Conservation (phyloP, 306 rosid genomes). For the Quercus parvula region DNA sequence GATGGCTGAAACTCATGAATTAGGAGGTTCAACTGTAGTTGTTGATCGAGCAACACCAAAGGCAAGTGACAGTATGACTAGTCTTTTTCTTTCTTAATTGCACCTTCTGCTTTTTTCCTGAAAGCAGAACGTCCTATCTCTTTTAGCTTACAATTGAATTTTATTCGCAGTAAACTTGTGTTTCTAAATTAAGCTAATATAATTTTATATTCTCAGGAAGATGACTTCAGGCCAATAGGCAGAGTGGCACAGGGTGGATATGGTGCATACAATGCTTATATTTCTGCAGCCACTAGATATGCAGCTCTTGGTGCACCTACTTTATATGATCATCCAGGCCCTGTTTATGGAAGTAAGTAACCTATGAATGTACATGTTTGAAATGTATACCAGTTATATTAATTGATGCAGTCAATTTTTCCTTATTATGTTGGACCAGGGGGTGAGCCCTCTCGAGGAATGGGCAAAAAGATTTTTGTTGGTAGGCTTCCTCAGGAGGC, state of each 20-base stretch:
- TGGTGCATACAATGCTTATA: conserved; percentile 96
- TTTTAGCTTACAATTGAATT: background rate
- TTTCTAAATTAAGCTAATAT: conserved; percentile 4
- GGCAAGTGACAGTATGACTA: conserved; percentile 49
- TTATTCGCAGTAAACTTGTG: background rate
- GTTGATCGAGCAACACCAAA: conserved; percentile 98
- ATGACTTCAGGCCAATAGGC: conserved; percentile 75
- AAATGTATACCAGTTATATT: conserved; percentile 10
- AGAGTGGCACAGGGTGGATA: conserved; percentile 83
- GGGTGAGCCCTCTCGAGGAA: conserved; percentile 68
- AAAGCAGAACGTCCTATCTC: background rate
- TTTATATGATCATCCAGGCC: conserved; percentile 81
- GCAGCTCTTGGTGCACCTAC: conserved; percentile 98
- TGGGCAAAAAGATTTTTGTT: conserved; percentile 79
- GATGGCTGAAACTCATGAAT: conserved; percentile 90
- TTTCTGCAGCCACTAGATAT: conserved; percentile 93
- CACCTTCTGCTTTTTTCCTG: background rate
- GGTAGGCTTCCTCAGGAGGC: conserved; percentile 94
- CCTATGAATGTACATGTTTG: background rate
- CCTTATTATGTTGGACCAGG: conserved; percentile 42
- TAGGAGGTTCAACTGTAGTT: conserved; percentile 87
- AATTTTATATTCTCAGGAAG: conserved; percentile 59
- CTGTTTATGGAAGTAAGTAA: conserved; percentile 82
- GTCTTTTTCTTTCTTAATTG: background rate
- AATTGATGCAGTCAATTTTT: conserved; percentile 7